Percentiles rank a stretch among this genome's conserved stretches.
These are phyloP conservation scores for Backusella liffmaniae DNA, from an alignment of 192 early-diverging fungal genomes.

Conservation along the genomic window DNA sequence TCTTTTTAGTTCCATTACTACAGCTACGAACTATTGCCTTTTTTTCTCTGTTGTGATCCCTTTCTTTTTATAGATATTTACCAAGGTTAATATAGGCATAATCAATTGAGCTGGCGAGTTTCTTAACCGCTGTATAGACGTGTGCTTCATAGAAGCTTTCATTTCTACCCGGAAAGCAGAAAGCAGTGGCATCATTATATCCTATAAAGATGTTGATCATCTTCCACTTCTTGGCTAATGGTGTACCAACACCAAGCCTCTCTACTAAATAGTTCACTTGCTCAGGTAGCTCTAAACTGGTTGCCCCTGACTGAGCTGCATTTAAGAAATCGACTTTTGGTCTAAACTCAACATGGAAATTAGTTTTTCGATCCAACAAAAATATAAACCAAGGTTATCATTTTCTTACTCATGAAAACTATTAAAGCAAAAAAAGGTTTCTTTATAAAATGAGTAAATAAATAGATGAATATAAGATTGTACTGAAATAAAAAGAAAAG, in stretches of 20 bases:
- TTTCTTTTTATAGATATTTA: background rate
- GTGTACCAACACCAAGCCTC: background rate
- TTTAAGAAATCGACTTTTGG: background rate
- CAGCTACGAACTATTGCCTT: background rate
- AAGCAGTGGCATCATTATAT: background rate
- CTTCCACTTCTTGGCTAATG: background rate
- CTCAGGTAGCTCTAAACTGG: conserved; percentile 2
- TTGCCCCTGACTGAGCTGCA: conserved; percentile 14
- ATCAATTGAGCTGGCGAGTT: background rate
- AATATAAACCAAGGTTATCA: background rate
- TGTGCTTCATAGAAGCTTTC: background rate
- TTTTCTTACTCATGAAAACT: conserved; percentile 3
- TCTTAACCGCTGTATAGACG: background rate
- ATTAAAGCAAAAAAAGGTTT: conserved; percentile 9
- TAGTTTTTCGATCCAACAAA: background rate
- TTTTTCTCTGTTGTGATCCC: background rate
- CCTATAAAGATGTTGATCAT: background rate
- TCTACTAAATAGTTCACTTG: conserved; percentile 10
- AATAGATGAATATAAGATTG: background rate
- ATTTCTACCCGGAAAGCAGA: background rate
- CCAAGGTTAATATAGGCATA: background rate
- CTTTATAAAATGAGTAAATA: background rate
- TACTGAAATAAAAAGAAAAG: background rate
- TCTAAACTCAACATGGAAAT: background rate
- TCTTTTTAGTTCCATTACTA: background rate